Evolutionary conservation across 306 rosid genomes (phyloP), one percentile per base, ranked within the genome.

Genomic region (Adenanthera pavonina): DNA sequence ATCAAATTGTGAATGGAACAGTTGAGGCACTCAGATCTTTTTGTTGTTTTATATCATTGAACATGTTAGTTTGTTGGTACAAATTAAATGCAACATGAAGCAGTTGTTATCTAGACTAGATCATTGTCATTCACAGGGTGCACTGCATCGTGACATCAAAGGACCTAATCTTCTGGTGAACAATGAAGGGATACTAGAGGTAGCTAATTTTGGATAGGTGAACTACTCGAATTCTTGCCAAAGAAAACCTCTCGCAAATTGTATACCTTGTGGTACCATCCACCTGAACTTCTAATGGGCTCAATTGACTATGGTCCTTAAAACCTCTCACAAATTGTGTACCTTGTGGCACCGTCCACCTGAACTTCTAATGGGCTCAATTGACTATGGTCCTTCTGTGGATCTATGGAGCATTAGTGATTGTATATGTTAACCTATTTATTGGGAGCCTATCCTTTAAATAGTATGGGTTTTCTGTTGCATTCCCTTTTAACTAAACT

Each of bases 301-400:
- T 86, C 97, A 0, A 94, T 97, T 3, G 94, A 91, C 77, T 94
- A 94, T 82, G 97, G 94, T 75, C 94, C 97, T 2, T n/a, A 61
- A 97, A 91, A 57, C 97, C 97, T 44, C 89, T 95, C 54, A 92
- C 98, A 17, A 95, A 94, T 70, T 92, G 98, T 1, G 98, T 83
- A 95, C 97, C 25, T 77, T 95, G 74, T 95, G 98, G 98, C 92
- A 95, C 78, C 97, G 98, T n/a, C 98, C 98, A 13, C 98, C 98
- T 3, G 98, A 94, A 85, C 98, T 94, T 76, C 81, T 94, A 81
- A 91, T 94, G 51, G 98, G 98, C 44, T 86, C 97, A 0, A 94
- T 97, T 3, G 93, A 91, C 77, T 92, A 94, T 82, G 97, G 94
- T 75, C 94, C 97, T 2, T 25, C 30, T 25, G 30, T 25, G 30